Evolutionary conservation across 495 filamentous ascomycete genomes (phyloP), one percentile per base, ranked within the genome.

Genomic region (Letharia columbiana): DNA sequence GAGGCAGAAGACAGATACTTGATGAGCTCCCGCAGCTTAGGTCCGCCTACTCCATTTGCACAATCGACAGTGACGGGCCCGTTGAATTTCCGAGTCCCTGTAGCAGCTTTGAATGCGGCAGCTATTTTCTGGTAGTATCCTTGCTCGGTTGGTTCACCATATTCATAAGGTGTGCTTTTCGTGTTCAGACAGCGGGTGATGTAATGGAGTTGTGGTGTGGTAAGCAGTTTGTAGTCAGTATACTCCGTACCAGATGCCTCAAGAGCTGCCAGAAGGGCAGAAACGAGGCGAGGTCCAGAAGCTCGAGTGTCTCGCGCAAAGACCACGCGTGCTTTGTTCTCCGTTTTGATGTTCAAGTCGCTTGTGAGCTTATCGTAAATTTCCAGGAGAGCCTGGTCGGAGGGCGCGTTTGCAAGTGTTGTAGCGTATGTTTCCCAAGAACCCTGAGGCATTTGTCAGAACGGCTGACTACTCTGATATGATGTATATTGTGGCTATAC

Each of bases 181-280:
- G 92, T 97, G 75, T 98, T 98, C 73, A 91, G 86, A 77, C 93
- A 96, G 58, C 94, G 91, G 42, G 94, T 92, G 56, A 98, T 80
- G 75, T 98, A 98, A 77, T 98, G 94, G 40, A 98, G 84, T 76
- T 98, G 94, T 15, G 94, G 94, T 2, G 94, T 98, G 23, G 94
- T 98, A 67, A 96, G 81, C 71, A 89, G 83, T 75, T 92, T 92
- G 76, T 86, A 89, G 77, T 98, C 92, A 70, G 82, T 81, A 70
- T 83, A 87, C 63, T 89, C 84, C 50, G 89, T 84, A 45, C 86
- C 84, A 60, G 87, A 86, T 42, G 89, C 89, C 39, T 86, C 86
- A 59, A 98, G 80, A 13, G 88, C 90, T 72, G 89, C 87, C 50
- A 83, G 82, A 45, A 98, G 84, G 63, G 91, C 87, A 23, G 81